A percentile compares a stretch with the other conserved stretches of the same genome.
Evolutionary conservation across 139 green algal genomes (phyloP).

Genomic region (Volvox reticuliferus): DNA sequence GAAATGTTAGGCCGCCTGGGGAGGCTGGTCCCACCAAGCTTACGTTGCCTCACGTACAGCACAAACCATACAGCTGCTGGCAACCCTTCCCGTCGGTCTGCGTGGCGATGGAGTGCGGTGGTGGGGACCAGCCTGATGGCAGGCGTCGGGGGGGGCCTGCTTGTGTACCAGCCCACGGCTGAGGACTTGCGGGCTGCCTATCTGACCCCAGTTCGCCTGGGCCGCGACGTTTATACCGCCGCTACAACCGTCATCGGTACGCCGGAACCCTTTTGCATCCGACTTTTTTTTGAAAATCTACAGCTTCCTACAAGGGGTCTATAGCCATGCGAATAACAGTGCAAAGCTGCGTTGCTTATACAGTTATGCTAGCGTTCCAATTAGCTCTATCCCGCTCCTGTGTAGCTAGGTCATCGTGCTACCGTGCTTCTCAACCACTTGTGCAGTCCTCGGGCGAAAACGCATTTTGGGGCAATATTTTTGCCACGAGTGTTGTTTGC

Average conservation of each 20-base stretch:
- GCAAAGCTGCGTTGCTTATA: too few relatives aligned
- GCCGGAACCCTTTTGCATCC: not conserved
- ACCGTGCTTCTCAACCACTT: too few relatives aligned
- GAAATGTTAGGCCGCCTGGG: slow-evolving; percentile 9
- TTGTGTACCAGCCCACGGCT: not conserved
- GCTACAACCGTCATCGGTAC: slow-evolving; percentile 59
- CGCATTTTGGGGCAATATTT: too few relatives aligned
- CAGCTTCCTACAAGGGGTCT: too few relatives aligned
- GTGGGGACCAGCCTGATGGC: not conserved
- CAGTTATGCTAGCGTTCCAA: too few relatives aligned
- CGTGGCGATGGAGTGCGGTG: not conserved
- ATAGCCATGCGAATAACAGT: too few relatives aligned
- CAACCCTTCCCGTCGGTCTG: not conserved
- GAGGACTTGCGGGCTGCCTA: slow-evolving; percentile 51
- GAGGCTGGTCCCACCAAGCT: not conserved
- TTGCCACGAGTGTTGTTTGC: too few relatives aligned
- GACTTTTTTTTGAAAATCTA: too few relatives aligned
- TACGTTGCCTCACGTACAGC: not conserved
- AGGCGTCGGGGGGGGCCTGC: not conserved
- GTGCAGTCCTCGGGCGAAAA: too few relatives aligned
- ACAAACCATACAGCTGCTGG: not conserved
- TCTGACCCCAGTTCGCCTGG: slow-evolving; percentile 59
- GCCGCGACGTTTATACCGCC: slow-evolving; percentile 58
- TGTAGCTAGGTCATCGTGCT: too few relatives aligned
- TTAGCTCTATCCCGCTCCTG: too few relatives aligned